Conservation (phyloP, 371 early-diverging fungal genomes). For the Dinochytrium kinnereticum region DNA sequence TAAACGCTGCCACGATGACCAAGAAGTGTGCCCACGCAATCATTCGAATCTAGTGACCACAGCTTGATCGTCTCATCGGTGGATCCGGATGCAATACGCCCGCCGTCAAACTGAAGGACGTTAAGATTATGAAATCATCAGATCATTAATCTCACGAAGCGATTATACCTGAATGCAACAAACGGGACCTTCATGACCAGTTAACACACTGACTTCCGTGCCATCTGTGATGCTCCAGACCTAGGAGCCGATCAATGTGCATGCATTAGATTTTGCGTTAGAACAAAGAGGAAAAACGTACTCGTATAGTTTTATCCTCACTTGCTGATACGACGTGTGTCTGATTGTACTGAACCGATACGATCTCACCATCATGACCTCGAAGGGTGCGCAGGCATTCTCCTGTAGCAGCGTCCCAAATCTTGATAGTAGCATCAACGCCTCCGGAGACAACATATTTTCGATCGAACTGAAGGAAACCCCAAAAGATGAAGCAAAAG, state of each 20-base stretch:
- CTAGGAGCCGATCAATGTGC: not conserved
- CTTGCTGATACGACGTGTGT: slow-evolving; percentile 37
- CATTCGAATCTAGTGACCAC: slow-evolving; percentile 33
- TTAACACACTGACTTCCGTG: not conserved
- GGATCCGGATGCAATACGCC: slow-evolving; percentile 41
- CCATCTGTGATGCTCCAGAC: slow-evolving; percentile 11
- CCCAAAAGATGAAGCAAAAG: too few species aligned
- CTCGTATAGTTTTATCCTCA: slow-evolving; percentile 43
- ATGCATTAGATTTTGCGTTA: too few species aligned
- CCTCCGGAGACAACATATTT: slow-evolving; percentile 43
- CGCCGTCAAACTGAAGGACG: slow-evolving; percentile 19
- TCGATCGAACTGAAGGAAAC: slow-evolving; percentile 25
- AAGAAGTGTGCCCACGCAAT: slow-evolving; percentile 23
- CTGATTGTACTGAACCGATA: slow-evolving; percentile 26
- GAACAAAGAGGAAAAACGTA: slow-evolving; percentile 4
- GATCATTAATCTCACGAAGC: too few species aligned
- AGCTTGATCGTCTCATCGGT: slow-evolving; percentile 46
- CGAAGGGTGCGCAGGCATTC: slow-evolving; percentile 27
- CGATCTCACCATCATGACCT: slow-evolving; percentile 51
- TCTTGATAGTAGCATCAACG: slow-evolving; percentile 38
- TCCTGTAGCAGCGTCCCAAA: slow-evolving; percentile 39
- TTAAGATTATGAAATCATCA: not conserved
- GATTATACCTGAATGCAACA: slow-evolving; percentile 17
- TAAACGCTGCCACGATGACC: slow-evolving; percentile 48
- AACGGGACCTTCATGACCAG: slow-evolving; percentile 16